Conservation (phyloP, 1,284 basidiomycete genomes). For the Cystobasidium sp. region DNA sequence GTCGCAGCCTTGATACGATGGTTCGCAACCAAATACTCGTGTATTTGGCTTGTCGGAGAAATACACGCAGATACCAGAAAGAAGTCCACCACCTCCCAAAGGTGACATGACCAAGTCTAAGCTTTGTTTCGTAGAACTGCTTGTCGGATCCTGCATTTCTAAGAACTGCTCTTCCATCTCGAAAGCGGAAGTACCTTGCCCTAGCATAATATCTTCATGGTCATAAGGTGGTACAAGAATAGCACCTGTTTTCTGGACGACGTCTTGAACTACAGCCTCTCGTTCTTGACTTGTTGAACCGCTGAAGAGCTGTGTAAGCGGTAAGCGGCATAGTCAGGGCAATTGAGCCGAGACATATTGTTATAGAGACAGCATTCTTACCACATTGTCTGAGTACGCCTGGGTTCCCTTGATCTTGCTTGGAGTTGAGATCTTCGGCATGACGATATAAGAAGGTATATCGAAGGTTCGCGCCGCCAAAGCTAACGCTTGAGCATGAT, state of each 20-base stretch:
- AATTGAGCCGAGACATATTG: neutral
- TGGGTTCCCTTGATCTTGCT: constrained; percentile 43
- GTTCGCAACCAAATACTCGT: constrained; percentile 44
- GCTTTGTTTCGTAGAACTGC: neutral
- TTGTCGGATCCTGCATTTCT: neutral
- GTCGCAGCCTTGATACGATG: constrained; percentile 32
- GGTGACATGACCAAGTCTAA: constrained; percentile 42
- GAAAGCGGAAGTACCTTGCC: constrained; percentile 41
- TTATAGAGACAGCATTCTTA: neutral
- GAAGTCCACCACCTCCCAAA: constrained; percentile 43
- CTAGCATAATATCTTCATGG: constrained; percentile 43
- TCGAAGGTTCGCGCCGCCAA: constrained; percentile 31
- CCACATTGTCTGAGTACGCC: constrained; percentile 42
- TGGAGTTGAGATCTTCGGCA: constrained; percentile 38
- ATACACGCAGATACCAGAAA: constrained; percentile 38
- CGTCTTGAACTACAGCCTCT: constrained; percentile 27
- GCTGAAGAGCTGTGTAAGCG: constrained; percentile 31
- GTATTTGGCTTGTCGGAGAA: constrained; percentile 35
- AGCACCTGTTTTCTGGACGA: constrained; percentile 38
- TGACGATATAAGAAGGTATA: constrained; percentile 45
- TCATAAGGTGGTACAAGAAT: constrained; percentile 46
- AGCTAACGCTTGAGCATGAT: constrained; percentile 46
- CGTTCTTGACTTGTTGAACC: constrained; percentile 42
- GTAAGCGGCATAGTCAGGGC: neutral
- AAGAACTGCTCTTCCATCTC: constrained; percentile 42